Evolutionary conservation across 768 basidiomycete genomes (phyloP).

Genomic region (Mycena maculata): DNA sequence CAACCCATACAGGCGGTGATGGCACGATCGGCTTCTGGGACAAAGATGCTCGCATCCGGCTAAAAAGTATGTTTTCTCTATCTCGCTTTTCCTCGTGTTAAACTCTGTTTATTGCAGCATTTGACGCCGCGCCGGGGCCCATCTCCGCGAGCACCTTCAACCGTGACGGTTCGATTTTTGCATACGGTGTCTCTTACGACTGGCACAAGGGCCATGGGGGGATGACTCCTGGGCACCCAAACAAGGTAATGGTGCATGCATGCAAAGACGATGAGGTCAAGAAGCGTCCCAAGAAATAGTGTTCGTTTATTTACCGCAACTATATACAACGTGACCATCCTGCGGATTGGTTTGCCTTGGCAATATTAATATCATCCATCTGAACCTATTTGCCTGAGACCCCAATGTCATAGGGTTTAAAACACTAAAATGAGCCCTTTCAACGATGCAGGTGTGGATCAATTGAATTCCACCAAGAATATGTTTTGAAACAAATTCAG

Average conservation of each 20-base stretch:
- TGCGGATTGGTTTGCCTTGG: too few relatives aligned
- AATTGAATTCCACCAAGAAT: too few relatives aligned
- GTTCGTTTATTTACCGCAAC: too few relatives aligned
- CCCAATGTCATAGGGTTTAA: too few relatives aligned
- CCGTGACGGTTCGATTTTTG: constrained; percentile 87
- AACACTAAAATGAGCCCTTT: too few relatives aligned
- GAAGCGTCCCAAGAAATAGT: constrained; percentile 41
- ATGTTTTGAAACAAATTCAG: too few relatives aligned
- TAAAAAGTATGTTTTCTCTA: constrained; percentile 75
- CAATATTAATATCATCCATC: too few relatives aligned
- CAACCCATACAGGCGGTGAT: constrained; percentile 67
- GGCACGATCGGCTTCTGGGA: constrained; percentile 96
- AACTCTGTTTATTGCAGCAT: constrained; percentile 57
- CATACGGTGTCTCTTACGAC: constrained; percentile 92
- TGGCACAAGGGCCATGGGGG: constrained; percentile 86
- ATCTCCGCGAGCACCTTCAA: constrained; percentile 89
- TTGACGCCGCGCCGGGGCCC: constrained; percentile 79
- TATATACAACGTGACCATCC: too few relatives aligned
- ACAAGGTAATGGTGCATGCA: constrained; percentile 66
- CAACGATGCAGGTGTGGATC: too few relatives aligned
- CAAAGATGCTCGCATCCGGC: constrained; percentile 88
- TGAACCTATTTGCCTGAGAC: too few relatives aligned
- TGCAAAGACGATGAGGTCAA: constrained; percentile 73
- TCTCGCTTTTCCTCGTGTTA: neutral
- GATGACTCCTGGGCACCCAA: constrained; percentile 58